Conservation (phyloP, 208 protist species). For the Acanthamoeba quina region DNA sequence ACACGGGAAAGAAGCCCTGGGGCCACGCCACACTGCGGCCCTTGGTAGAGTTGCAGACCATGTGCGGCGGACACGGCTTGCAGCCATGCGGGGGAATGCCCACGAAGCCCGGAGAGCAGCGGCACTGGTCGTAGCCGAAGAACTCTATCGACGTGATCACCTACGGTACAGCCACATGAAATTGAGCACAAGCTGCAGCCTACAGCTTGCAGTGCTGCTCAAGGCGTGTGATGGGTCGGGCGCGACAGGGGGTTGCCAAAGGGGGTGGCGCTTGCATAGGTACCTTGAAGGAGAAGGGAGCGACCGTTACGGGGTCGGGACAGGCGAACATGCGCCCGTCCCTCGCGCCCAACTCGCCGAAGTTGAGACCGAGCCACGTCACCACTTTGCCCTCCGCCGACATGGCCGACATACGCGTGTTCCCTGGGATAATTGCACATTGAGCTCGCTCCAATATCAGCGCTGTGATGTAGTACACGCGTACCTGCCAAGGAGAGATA, state of each 20-base stretch:
- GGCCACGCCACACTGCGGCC: neutral
- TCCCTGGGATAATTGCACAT: neutral
- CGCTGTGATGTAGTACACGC: neutral
- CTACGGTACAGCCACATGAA: neutral
- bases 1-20: conserved; percentile 5
- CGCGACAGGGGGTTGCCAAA: too few relatives aligned
- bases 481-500: neutral
- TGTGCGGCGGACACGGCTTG: neutral
- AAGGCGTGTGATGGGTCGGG: neutral
- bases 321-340: neutral
- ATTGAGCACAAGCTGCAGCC: neutral
- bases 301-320: neutral
- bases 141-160: neutral
- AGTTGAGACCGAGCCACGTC: neutral
- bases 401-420: neutral
- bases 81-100: neutral
- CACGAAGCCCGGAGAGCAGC: neutral
- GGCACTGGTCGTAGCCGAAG: neutral
- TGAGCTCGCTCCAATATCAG: too few relatives aligned
- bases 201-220: too few relatives aligned
- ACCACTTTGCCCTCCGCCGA: too few relatives aligned
- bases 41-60: neutral
- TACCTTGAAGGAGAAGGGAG: neutral
- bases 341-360: neutral
- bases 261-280: neutral